phyloP scores from a whole-genome alignment of 306 rosid genomes.

The Carpinus fangiana region DNA sequence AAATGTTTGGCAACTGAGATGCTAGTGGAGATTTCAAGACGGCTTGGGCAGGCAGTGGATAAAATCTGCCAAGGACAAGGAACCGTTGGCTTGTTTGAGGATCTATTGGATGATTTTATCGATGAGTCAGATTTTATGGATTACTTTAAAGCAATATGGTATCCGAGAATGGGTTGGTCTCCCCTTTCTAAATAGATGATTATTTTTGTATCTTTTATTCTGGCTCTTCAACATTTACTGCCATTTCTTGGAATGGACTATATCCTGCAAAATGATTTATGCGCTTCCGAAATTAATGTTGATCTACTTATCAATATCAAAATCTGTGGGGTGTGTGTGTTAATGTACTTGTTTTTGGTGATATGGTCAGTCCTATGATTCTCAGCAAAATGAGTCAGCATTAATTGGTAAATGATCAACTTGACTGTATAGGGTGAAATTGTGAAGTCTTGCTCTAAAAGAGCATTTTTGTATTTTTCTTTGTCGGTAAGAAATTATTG shows the following conservation, averaged over 20 bases:
- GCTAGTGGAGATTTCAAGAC: slow-evolving; percentile 64
- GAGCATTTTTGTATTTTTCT: not conserved
- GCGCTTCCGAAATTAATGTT: not conserved
- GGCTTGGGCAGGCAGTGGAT: slow-evolving; percentile 64
- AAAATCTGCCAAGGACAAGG: slow-evolving; percentile 55
- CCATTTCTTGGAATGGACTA: not conserved
- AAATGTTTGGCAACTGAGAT: slow-evolving; percentile 51
- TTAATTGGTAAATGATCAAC: not conserved
- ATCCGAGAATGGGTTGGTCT: slow-evolving; percentile 74
- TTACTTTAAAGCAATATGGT: slow-evolving; percentile 87
- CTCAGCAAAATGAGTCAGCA: not conserved
- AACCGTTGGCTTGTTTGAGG: slow-evolving; percentile 55
- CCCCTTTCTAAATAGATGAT: slow-evolving; percentile 27
- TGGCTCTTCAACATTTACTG: not conserved
- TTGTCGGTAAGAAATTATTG: not conserved
- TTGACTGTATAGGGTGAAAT: not conserved
- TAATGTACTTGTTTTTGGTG: not conserved
- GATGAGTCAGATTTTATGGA: slow-evolving; percentile 73
- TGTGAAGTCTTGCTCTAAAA: not conserved
- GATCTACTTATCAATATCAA: not conserved
- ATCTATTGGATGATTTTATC: slow-evolving; percentile 65
- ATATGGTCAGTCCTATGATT: not conserved
- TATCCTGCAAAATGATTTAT: not conserved
- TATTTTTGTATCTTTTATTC: not conserved
- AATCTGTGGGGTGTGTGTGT: not conserved